Conservation (phyloP, 1,284 basidiomycete species). For the Trichosporon ovoides region DNA sequence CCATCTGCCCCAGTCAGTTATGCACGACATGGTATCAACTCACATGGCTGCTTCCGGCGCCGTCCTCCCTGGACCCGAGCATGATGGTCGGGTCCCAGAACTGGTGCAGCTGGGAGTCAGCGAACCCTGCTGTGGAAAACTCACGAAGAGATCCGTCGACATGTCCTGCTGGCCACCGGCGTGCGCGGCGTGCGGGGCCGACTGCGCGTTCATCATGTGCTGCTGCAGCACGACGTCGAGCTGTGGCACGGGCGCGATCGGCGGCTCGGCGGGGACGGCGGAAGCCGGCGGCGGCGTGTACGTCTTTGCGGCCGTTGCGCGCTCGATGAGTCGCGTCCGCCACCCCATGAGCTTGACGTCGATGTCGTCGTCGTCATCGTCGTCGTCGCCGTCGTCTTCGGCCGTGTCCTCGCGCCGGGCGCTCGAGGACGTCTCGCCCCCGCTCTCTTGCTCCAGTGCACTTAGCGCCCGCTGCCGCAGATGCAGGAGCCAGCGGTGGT, state of each 20-base stretch:
- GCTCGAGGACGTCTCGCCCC: not conserved
- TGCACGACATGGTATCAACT: not conserved
- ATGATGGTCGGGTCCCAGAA: conserved; percentile 32
- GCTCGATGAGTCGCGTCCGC: conserved; percentile 31
- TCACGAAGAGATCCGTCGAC: conserved; percentile 4
- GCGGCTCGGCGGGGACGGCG: not conserved
- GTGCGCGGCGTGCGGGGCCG: not conserved
- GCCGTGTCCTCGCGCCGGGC: conserved; percentile 7
- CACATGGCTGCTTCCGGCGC: not conserved
- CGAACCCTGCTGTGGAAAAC: not conserved
- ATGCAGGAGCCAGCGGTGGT: conserved; percentile 30
- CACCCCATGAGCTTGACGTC: conserved; percentile 33
- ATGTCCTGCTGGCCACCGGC: not conserved
- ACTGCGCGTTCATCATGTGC: not conserved
- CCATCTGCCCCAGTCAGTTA: not conserved
- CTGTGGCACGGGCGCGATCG: not conserved
- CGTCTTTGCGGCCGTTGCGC: conserved; percentile 11
- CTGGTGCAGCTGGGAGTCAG: conserved; percentile 37
- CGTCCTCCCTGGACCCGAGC: conserved; percentile 13
- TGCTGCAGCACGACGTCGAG: not conserved
- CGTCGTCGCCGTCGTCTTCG: conserved; percentile 11
- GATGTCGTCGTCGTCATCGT: conserved; percentile 12
- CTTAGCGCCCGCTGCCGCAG: conserved; percentile 22
- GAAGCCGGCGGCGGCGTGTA: not conserved
- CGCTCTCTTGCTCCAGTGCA: conserved; percentile 16